Base-by-base conservation (phyloP, 192 early-diverging fungal species). In the Coemansia sp. region DNA sequence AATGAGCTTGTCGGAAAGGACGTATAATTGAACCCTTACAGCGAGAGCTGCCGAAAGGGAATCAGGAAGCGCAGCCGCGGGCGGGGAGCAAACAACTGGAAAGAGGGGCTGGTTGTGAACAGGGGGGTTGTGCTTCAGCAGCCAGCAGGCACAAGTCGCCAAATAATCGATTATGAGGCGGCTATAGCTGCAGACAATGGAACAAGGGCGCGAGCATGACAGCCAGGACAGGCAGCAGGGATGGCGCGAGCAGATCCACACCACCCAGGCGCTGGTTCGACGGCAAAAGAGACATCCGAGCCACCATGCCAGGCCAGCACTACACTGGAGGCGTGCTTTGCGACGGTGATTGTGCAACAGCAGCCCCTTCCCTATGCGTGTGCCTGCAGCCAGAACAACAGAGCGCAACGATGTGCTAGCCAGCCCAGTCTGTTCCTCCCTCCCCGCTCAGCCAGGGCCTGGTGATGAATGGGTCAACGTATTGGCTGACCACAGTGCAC, bases 1-100 rank as follows among this genome's bases (percentile, higher is more conserved):
- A 18, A 51, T 37, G 47, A 48, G 49, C 28, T 23, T 18, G n/a
- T 21, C 28, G 31, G 49, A 46, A 36, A 12, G 37, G 26, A 48
- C 11, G 61, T 53, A 63, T 63, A 63, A 63, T 63, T 38, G 52
- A 46, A 56, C 61, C 61, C 61, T 63, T 63, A 56, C 61, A 63
- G 61, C 40, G 44, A 60, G 24, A 46, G 58, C 23, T 44, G 58
- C 42, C 58, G 42, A 52, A 60, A 60, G 58, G 42, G 24, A 24
- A 55, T 55, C 53, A 55, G 31, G 36, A 60, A 60, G 42, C 44
- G 18, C 58, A 12, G 25, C 10, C 25, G 50, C 50, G 20, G 50
- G 14, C 20, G 9, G 50, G 50, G 50, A 52, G 20, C 37, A 40
- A n/a, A 60, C 37, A 47, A 46, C 36, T 60, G 36, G 58, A 26